These are phyloP conservation scores for Prunus padus DNA, from an alignment of 306 rosid species.

Conservation along the genomic window DNA sequence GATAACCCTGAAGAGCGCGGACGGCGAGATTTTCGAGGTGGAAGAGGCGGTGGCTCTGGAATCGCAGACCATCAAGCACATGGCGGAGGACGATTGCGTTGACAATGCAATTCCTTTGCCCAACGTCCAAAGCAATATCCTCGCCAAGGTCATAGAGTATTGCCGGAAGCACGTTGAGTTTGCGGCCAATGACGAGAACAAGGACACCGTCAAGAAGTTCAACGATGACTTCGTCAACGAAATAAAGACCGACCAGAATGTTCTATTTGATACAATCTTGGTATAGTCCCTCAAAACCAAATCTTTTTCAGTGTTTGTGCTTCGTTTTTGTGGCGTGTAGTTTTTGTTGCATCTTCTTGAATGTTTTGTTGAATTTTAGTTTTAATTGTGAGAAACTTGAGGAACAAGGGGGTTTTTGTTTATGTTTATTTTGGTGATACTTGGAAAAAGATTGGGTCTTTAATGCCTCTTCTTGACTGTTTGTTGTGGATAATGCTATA, in stretches of 20 bases:
- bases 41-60: constrained; percentile 23
- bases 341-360: background rate
- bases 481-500: background rate
- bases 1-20: constrained; percentile 33
- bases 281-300: constrained; percentile 13
- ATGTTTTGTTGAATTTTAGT: background rate
- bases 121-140: constrained; percentile 18
- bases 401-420: background rate
- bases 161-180: constrained; percentile 31
- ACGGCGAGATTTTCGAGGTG: constrained; percentile 25
- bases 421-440: too few relatives aligned
- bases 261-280: constrained; percentile 31
- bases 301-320: background rate
- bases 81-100: constrained; percentile 25
- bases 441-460: too few relatives aligned
- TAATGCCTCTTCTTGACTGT: too few relatives aligned
- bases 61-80: constrained; percentile 28
- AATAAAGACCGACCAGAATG: constrained; percentile 15
- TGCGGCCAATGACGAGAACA: background rate
- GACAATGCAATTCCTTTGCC: constrained; percentile 22
- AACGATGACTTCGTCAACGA: constrained; percentile 23
- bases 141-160: constrained; percentile 34
- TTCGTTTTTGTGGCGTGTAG: background rate
- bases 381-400: background rate
- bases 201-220: constrained; percentile 20